Evolutionary conservation across 306 rosid genomes (phyloP).

Genomic region (Aeschynomene evenia): DNA sequence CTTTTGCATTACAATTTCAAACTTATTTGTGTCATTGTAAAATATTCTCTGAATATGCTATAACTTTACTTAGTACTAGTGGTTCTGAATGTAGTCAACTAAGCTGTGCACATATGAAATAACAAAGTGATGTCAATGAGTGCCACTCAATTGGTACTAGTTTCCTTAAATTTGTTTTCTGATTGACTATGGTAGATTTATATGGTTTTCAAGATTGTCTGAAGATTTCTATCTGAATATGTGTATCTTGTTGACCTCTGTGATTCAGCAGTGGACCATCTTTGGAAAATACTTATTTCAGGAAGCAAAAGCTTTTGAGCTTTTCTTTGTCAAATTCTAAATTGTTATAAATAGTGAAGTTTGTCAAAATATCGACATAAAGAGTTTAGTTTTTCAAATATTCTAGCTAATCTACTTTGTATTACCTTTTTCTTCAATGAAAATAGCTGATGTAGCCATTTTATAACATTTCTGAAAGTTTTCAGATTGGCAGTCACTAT

Average conservation of each 20-base stretch:
- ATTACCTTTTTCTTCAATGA: neutral
- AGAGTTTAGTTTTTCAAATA: neutral
- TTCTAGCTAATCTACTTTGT: constrained; percentile 9
- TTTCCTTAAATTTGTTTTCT: constrained; percentile 14
- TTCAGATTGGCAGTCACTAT: constrained; percentile 97
- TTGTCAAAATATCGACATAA: constrained; percentile 13
- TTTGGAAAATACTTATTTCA: neutral
- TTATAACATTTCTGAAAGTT: constrained; percentile 27
- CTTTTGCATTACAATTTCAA: constrained; percentile 4
- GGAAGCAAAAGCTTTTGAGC: constrained; percentile 6
- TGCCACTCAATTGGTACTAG: neutral
- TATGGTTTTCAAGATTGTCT: neutral
- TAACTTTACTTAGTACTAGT: neutral
- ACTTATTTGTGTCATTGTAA: neutral
- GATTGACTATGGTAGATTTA: neutral
- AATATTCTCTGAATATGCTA: neutral
- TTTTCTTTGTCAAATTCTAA: constrained; percentile 13
- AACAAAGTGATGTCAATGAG: constrained; percentile 10
- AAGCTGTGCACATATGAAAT: constrained; percentile 1
- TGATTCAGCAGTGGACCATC: neutral
- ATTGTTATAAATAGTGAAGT: constrained; percentile 9
- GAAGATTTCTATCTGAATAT: neutral
- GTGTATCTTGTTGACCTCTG: neutral
- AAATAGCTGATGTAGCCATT: constrained; percentile 2
- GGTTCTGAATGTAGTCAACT: constrained; percentile 3